These are phyloP conservation scores for Exophiala aquamarina DNA, from an alignment of 2,329 filamentous ascomycete species.

Conservation along the genomic window DNA sequence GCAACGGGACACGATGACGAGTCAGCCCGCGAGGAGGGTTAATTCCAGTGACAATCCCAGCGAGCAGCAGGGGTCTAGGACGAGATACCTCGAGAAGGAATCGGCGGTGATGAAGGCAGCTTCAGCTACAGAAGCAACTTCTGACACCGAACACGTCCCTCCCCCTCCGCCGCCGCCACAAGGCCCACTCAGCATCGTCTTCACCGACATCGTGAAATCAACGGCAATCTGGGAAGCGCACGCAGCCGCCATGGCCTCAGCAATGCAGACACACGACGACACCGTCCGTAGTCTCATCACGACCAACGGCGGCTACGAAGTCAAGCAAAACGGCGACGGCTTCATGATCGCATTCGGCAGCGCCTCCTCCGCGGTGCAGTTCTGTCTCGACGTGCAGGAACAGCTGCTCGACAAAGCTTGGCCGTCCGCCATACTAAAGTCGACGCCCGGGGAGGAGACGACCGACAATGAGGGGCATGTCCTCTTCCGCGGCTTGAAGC, in stretches of 20 bases:
- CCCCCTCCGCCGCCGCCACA: conserved; percentile 10
- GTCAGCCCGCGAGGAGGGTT: no score
- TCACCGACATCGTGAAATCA: conserved; percentile 29
- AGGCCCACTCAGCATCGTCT: conserved; percentile 23
- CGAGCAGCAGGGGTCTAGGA: no score
- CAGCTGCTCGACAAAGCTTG: conserved; percentile 24
- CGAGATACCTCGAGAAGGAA: no score
- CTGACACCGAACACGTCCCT: no score
- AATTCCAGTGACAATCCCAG: no score
- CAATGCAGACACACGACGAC: conserved; percentile 25
- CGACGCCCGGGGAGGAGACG: conserved; percentile 15
- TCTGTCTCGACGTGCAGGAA: conserved; percentile 26
- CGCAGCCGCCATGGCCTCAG: conserved; percentile 19
- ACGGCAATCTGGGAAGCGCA: conserved; percentile 27
- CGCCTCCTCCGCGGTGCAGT: conserved; percentile 22
- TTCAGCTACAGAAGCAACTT: no score
- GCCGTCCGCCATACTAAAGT: conserved; percentile 22
- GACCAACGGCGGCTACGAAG: conserved; percentile 24
- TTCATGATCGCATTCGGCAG: conserved; percentile 28
- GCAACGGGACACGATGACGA: no score
- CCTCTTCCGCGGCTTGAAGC: conserved; percentile 24
- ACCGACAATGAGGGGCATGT: conserved; percentile 19
- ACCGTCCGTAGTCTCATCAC: conserved; percentile 19
- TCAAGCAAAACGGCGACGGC: conserved; percentile 29
- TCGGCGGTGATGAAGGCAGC: no score